These are phyloP conservation scores for Phytophthora cryptogea DNA, from an alignment of 352 stramenopile species.

Conservation along the genomic window DNA sequence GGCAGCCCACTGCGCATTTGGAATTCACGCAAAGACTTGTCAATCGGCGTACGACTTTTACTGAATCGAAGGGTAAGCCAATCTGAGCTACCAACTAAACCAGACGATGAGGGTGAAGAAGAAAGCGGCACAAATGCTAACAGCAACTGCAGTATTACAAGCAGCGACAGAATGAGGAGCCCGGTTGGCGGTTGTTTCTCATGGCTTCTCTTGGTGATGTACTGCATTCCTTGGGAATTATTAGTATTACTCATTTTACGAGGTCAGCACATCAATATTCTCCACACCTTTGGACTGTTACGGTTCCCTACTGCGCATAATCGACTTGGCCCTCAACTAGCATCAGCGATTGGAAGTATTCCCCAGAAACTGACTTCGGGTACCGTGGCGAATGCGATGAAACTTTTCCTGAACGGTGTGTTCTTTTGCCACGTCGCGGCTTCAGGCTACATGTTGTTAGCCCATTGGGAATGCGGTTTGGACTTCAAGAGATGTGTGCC, in stretches of 20 bases:
- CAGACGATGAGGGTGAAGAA: constrained; percentile 1
- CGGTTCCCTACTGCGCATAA: constrained; percentile 23
- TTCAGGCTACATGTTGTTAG: constrained; percentile 65
- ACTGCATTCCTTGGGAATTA: constrained; percentile 53
- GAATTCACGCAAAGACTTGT: constrained; percentile 25
- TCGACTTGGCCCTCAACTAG: constrained; percentile 18
- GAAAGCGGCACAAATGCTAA: constrained; percentile 1
- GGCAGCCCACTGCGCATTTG: constrained; percentile 35
- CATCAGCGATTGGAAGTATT: constrained; percentile 23
- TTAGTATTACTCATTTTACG: constrained; percentile 17
- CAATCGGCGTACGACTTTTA: constrained; percentile 11
- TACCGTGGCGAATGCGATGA: constrained; percentile 43
- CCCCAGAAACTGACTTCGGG: constrained; percentile 24
- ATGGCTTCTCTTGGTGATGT: constrained; percentile 22
- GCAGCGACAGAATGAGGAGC: constrained; percentile 6
- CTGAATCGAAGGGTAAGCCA: constrained; percentile 11
- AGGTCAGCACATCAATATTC: constrained; percentile 40
- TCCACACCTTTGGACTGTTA: constrained; percentile 49
- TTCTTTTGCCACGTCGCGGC: constrained; percentile 66
- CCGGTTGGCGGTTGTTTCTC: constrained; percentile 11
- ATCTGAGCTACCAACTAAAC: constrained; percentile 9
- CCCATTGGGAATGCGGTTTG: constrained; percentile 47
- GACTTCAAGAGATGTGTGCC: constrained; percentile 40
- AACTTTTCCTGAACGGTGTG: constrained; percentile 50
- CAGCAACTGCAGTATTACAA: constrained; percentile 22